Percentiles rank a stretch among this genome's conserved stretches.
Evolutionary conservation across 2,329 filamentous ascomycete genomes (phyloP).

Genomic region (Daldinia sp.): DNA sequence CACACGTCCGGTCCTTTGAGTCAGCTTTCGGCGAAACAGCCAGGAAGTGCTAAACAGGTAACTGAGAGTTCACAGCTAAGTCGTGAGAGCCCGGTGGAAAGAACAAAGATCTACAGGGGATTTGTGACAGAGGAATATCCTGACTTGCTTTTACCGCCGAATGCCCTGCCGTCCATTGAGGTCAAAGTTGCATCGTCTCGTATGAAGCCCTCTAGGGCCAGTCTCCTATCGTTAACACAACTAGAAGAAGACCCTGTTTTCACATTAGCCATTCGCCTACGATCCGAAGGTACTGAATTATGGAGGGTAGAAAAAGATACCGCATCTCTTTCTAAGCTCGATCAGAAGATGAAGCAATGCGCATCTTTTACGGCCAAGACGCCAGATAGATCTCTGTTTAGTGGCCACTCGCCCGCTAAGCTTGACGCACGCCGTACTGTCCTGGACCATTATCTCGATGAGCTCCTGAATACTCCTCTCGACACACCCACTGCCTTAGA

Average conservation of each 20-base stretch:
- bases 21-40: conserved; percentile 53
- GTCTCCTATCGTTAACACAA: conserved; percentile 79
- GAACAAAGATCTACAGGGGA: conserved; percentile 73
- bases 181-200: conserved; percentile 91
- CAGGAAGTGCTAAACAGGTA: conserved; percentile 51
- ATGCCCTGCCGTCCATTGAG: conserved; percentile 84
- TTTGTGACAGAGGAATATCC: conserved; percentile 88
- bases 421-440: conserved; percentile 85
- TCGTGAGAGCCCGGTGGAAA: conserved; percentile 53
- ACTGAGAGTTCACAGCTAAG: conserved; percentile 40
- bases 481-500: conserved; percentile 79
- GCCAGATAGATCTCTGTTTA: conserved; percentile 87
- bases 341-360: conserved; percentile 80
- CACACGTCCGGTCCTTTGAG: conserved; percentile 65
- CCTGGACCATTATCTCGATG: conserved; percentile 85
- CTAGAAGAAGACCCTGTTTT: conserved; percentile 94
- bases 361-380: conserved; percentile 76
- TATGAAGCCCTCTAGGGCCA: conserved; percentile 90
- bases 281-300: conserved; percentile 78
- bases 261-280: conserved; percentile 83
- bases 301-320: conserved; percentile 97
- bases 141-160: conserved; percentile 83
- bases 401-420: conserved; percentile 90
- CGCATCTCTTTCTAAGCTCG: conserved; percentile 79
- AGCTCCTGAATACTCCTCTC: conserved; percentile 82